Conservation (phyloP, 1,284 basidiomycete species). For the Tremellales sp. region DNA sequence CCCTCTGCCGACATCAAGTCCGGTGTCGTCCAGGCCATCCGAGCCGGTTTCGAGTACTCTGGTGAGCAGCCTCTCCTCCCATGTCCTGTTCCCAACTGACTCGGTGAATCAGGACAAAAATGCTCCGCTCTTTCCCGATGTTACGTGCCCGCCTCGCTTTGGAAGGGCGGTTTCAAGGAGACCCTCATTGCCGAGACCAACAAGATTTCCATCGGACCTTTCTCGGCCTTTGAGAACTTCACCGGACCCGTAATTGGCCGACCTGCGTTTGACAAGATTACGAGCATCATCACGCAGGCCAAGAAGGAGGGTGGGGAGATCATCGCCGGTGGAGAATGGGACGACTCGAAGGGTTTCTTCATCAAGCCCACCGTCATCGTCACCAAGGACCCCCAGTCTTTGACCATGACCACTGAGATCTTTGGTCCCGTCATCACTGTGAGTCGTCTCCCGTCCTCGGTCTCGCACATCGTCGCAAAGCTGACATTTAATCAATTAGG, state of each 20-base stretch:
- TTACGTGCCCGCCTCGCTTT: slow-evolving; percentile 83
- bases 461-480: slow-evolving; percentile 1
- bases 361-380: slow-evolving; percentile 92
- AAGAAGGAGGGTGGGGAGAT: slow-evolving; percentile 85
- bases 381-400: slow-evolving; percentile 82
- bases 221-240: slow-evolving; percentile 77
- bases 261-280: slow-evolving; percentile 82
- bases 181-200: slow-evolving; percentile 68
- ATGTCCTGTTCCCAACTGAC: slow-evolving; percentile 3
- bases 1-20: slow-evolving; percentile 79
- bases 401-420: slow-evolving; percentile 94
- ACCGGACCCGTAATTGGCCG: slow-evolving; percentile 92
- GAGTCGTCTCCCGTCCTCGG: slow-evolving; percentile 26
- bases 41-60: slow-evolving; percentile 95
- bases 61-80: slow-evolving; percentile 51
- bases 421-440: slow-evolving; percentile 96
- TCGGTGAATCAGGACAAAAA: slow-evolving; percentile 61
- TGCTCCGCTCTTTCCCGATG: slow-evolving; percentile 90
- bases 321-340: slow-evolving; percentile 69
- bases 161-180: slow-evolving; percentile 84
- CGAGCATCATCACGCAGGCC: slow-evolving; percentile 79
- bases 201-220: slow-evolving; percentile 80
- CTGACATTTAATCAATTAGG: slow-evolving; percentile 45
- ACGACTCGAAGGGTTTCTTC: slow-evolving; percentile 90
- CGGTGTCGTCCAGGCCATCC: slow-evolving; percentile 82